These are phyloP conservation scores for Davidsoniella virescens DNA, from an alignment of 2,329 filamentous ascomycete genomes.

Conservation along the genomic window DNA sequence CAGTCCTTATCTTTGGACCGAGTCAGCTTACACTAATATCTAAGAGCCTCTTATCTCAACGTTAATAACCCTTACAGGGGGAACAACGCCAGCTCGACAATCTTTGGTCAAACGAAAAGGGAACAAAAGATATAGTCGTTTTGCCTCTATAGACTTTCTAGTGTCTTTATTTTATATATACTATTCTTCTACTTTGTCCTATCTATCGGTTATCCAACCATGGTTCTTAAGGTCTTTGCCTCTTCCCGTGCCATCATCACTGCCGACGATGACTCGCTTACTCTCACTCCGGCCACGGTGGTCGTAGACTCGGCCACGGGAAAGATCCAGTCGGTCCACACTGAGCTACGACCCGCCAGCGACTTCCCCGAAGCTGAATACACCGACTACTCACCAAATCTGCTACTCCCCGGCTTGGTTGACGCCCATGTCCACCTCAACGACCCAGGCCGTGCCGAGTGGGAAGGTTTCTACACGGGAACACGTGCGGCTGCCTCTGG, in stretches of 20 bases:
- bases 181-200: slow-evolving; percentile 2
- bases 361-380: slow-evolving; percentile 66
- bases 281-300: slow-evolving; percentile 68
- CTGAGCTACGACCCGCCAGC: slow-evolving; percentile 55
- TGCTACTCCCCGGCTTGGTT: slow-evolving; percentile 80
- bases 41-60: too few species aligned
- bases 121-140: too few species aligned
- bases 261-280: slow-evolving; percentile 42
- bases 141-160: too few species aligned
- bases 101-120: too few species aligned
- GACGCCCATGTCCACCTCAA: slow-evolving; percentile 97
- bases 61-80: too few species aligned
- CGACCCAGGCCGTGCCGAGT: slow-evolving; percentile 90
- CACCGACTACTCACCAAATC: slow-evolving; percentile 65
- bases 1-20: background rate
- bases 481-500: slow-evolving; percentile 88
- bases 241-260: slow-evolving; percentile 73
- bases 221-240: slow-evolving; percentile 42
- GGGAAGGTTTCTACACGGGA: slow-evolving; percentile 95
- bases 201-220: too few species aligned
- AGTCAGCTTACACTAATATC: too few species aligned
- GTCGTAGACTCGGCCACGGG: slow-evolving; percentile 62
- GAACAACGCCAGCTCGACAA: too few species aligned
- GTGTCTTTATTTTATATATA: background rate
- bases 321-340: slow-evolving; percentile 65